phyloP scores from a whole-genome alignment of 192 early-diverging fungal species.

The Diversispora epigaea region DNA sequence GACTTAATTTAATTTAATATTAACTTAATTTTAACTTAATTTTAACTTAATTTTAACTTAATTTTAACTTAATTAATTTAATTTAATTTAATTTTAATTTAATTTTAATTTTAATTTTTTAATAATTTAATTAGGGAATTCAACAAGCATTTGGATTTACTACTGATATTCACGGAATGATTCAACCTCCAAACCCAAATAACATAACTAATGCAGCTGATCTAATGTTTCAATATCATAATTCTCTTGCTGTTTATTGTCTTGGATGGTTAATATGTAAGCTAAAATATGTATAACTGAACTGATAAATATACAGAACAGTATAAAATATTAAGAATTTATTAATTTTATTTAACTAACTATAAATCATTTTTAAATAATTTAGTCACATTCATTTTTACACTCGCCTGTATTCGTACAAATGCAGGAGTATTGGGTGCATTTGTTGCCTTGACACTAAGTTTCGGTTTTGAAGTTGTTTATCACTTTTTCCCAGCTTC shows the following conservation, averaged over 20 bases:
- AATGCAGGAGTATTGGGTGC: slow-evolving; percentile 19
- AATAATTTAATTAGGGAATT: slow-evolving; percentile 8
- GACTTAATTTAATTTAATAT: too few species aligned
- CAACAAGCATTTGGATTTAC: slow-evolving; percentile 5
- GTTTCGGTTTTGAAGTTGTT: neutral
- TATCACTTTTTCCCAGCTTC: neutral
- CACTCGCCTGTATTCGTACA: slow-evolving; percentile 29
- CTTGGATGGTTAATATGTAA: slow-evolving; percentile 22
- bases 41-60: too few species aligned
- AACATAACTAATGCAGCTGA: too few species aligned
- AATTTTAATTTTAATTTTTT: neutral
- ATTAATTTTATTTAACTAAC: neutral
- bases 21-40: too few species aligned
- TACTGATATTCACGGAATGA: neutral
- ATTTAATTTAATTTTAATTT: neutral
- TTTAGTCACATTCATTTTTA: slow-evolving; percentile 31
- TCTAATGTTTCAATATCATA: neutral
- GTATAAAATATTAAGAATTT: neutral
- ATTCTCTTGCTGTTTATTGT: slow-evolving; percentile 12
- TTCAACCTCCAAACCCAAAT: too few species aligned
- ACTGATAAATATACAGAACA: neutral
- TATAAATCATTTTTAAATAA: neutral
- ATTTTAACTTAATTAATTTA: neutral
- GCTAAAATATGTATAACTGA: neutral
- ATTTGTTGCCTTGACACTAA: slow-evolving; percentile 15